Base-by-base conservation (phyloP, 331 rosid species). In the Telfairia occidentalis region DNA sequence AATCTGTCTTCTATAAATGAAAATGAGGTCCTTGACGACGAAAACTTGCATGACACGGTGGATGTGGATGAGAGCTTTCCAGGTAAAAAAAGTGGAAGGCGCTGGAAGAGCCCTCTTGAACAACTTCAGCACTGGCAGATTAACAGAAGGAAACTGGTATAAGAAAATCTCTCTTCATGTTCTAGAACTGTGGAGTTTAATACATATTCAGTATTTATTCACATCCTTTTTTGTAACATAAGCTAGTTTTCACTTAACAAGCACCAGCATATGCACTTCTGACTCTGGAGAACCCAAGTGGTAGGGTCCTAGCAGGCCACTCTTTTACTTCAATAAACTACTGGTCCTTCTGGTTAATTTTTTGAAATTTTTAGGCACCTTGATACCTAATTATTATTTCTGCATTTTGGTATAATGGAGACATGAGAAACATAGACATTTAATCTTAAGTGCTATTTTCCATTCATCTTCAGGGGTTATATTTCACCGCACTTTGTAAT, bases 61-160 rank as follows among this genome's bases (percentile, higher is more conserved):
- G 95, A 94, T 37, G 78, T 76, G 50, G 88, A 87, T 63, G 92
- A 71, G 26, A 28, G 77, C 66, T 5, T 32, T 76, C 85, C 90
- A 46, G 87, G 86, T 83, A 74, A 67, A 19, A 85, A 52, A 79
- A 81, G 82, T 26, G 98, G 97, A 87, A 87, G 98, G 80, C 92
- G 90, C 65, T 94, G 97, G 98, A 91, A 91, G 84, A 89, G 91
- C 76, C 97, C 98, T 34, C 84, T 91, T 2, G 98, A 94, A 78
- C 98, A 91, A 81, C 98, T 91, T 84, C 94, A 89, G 73, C 97
- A 91, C 65, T 94, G 98, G 96, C 97, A 94, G 88, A 88, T 83
- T 10, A 94, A 94, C 85, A 83, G 98, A 81, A 88, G 98, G 87
- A 94, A 84, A 78, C 79, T 91, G 88, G 88, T 85, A 85, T 1